Conservation (phyloP, 495 filamentous ascomycete species). For the Penicillium parvum region DNA sequence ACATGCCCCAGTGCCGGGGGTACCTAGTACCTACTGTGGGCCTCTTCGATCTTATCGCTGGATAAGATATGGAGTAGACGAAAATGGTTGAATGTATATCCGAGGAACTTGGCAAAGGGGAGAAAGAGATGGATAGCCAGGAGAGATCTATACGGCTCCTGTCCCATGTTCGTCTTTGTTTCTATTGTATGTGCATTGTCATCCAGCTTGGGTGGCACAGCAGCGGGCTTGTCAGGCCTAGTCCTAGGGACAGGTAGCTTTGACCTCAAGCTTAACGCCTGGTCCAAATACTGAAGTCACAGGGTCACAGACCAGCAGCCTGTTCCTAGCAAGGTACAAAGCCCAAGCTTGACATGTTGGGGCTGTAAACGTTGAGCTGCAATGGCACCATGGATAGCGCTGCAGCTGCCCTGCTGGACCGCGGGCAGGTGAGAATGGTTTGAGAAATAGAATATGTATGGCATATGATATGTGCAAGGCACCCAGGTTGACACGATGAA, state of each 20-base stretch:
- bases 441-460: slow-evolving; percentile 2
- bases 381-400: slow-evolving; percentile 2
- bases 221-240: slow-evolving; percentile 11
- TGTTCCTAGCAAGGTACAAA: neutral
- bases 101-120: too few species aligned
- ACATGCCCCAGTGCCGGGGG: slow-evolving; percentile 5
- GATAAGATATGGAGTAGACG: neutral
- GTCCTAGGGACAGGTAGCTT: neutral
- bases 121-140: too few species aligned
- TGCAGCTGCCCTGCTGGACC: slow-evolving; percentile 6
- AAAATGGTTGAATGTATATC: neutral
- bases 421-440: neutral
- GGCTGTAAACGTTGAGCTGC: slow-evolving; percentile 13
- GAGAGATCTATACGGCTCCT: neutral
- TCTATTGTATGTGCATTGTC: slow-evolving; percentile 12
- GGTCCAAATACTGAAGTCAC: neutral
- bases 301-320: slow-evolving; percentile 2
- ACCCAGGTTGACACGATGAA: too few species aligned
- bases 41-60: slow-evolving; percentile 1
- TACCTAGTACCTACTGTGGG: too few species aligned
- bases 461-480: neutral
- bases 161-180: neutral
- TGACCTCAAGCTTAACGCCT: neutral
- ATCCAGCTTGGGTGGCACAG: slow-evolving; percentile 17
- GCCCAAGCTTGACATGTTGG: slow-evolving; percentile 1